Evolutionary conservation across 306 rosid genomes (phyloP).

Genomic region (Rosa lucieae): DNA sequence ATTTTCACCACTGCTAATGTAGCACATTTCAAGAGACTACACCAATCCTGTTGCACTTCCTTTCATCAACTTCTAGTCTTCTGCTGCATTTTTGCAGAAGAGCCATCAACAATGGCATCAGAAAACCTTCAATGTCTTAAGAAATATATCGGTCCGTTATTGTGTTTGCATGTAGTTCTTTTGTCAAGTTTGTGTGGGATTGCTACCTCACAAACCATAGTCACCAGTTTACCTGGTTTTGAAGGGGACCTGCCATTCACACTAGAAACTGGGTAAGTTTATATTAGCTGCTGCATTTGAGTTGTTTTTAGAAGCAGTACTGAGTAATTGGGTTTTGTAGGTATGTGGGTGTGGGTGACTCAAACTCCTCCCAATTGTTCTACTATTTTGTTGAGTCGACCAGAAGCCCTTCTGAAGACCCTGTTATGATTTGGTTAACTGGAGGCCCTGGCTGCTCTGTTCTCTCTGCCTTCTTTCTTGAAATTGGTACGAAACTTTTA

Average conservation of each 20-base stretch:
- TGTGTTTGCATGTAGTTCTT: slow-evolving; percentile 13
- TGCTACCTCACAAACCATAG: slow-evolving; percentile 25
- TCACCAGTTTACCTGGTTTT: slow-evolving; percentile 26
- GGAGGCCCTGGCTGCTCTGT: slow-evolving; percentile 37
- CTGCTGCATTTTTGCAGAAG: background rate
- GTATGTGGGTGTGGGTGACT: slow-evolving; percentile 28
- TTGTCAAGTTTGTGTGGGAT: slow-evolving; percentile 12
- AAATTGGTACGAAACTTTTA: slow-evolving; percentile 15
- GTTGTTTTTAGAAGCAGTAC: background rate
- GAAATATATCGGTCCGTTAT: background rate
- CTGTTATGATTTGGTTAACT: slow-evolving; percentile 31
- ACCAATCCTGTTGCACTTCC: background rate
- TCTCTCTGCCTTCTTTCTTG: slow-evolving; percentile 29
- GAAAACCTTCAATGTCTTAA: background rate
- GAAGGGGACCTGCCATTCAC: slow-evolving; percentile 32
- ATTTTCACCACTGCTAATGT: background rate
- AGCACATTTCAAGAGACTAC: background rate
- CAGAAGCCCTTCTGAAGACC: slow-evolving; percentile 25
- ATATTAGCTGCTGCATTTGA: background rate
- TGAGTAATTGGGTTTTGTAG: slow-evolving; percentile 4
- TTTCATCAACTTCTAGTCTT: slow-evolving; percentile 4
- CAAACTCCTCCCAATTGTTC: slow-evolving; percentile 22
- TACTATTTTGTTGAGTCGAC: slow-evolving; percentile 30
- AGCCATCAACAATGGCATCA: background rate
- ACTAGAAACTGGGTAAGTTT: slow-evolving; percentile 32